phyloP scores from a whole-genome alignment of 352 stramenopile genomes.

The Blastocystis sp. region DNA sequence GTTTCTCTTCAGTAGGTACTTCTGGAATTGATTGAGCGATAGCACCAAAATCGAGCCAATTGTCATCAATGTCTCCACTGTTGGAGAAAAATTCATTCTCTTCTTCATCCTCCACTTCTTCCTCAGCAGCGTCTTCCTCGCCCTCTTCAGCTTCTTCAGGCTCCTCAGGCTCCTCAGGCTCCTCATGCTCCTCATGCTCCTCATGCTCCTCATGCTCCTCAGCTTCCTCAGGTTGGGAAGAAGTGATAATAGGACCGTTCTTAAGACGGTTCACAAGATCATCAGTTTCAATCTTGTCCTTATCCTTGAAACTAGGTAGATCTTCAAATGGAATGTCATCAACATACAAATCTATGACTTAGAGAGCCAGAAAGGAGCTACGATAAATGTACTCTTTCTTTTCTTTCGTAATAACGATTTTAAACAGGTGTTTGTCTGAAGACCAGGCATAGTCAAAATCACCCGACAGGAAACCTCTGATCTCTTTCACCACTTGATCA shows the following conservation, averaged over 20 bases:
- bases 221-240: background rate
- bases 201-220: background rate
- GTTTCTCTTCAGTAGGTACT: background rate
- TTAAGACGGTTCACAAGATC: conserved; percentile 12
- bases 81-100: background rate
- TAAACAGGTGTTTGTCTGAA: background rate
- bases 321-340: conserved; percentile 7
- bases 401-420: conserved; percentile 8
- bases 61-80: background rate
- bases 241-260: background rate
- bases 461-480: background rate
- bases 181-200: background rate
- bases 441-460: conserved; percentile 31
- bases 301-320: background rate
- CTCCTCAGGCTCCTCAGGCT: background rate
- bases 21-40: background rate
- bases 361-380: background rate
- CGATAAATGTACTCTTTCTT: background rate
- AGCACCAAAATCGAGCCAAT: conserved; percentile 4
- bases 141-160: background rate
- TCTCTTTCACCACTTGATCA: conserved; percentile 37
- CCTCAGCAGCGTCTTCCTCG: background rate
- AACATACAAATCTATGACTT: background rate
- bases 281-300: conserved; percentile 12
- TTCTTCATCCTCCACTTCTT: background rate